Base-by-base conservation (phyloP, 108 stramenopile species). In the Cyclotella choctawhatcheeana region DNA sequence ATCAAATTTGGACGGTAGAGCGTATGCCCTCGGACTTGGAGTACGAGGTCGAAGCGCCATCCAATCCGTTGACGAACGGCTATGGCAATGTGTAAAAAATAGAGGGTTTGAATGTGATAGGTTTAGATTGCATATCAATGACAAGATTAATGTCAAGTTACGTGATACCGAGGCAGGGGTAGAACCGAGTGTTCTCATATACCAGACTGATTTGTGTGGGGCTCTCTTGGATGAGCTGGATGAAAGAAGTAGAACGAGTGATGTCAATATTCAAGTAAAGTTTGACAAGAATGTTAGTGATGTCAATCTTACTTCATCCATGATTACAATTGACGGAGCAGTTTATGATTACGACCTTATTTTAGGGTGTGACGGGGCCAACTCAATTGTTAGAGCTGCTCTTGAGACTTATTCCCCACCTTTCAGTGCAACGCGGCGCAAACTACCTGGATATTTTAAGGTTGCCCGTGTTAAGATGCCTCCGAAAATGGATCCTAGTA, bases 321-420 rank as follows among this genome's bases (percentile, higher is more conserved):
- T 24, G 18, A 69, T 71, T 27, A 51, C 21, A 26, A 22, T 34
- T 66, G 64, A 27, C 47, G 68, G 54, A 25, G 50, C 30, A 31
- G 27, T 44, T 24, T 3, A 72, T 5, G 55, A 44, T 14, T 92
- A 79, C 65, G 91, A 92, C 62, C 54, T 92, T 1, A 69, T 92
- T 24, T 74, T 89, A 22, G 91, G 91, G 18, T 88, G 88, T 30
- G 91, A 89, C 61, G 91, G 91, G 3, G 85, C 86, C 20, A 92
- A 92, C 63, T 89, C 88, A 6, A 54, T 79, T 16, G 88, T 92
- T 22, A 76, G 91, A 17, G 14, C 27, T 20, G 66, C 84, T 8
- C 73, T 89, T 0, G 20, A 64, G 10, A 44, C 54, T 0, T 61
- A 77, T 24, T 74, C 84, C 0, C 29, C 43, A 22, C 65, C 83